Base-by-base conservation (phyloP, 345 rosid genomes). In the Excoecaria agallocha region DNA sequence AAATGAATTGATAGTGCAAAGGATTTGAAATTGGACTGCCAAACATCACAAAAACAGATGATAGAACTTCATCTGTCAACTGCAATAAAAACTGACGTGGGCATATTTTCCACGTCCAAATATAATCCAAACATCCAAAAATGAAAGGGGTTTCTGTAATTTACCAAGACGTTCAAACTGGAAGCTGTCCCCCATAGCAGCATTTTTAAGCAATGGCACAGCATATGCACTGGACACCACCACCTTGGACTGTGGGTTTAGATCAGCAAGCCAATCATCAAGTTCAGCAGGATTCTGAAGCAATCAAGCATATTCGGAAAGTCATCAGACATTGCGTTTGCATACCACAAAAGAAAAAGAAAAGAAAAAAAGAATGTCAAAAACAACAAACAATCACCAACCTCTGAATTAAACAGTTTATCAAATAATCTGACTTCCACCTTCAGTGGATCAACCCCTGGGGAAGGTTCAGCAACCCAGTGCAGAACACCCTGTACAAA, bases 101-200 rank as follows among this genome's bases (percentile, higher is more conserved):
- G 13, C 71, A 41, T 56, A 43, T 22, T 51, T 65, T 54, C 19
- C 20, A 51, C 55, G 60, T 58, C 50, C n/a, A 68, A 16, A 4
- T 49, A 63, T 64, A 25, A 30, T 20, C 75, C 70, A 65, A 41
- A 52, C 25, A 58, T 7, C 20, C 48, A 74, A 50, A 72, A n/a
- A 39, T 12, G 54, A 19, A 66, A 45, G 55, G 2, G 67, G 55
- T 38, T 68, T 69, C 22, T 0, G 16, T 19, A 64, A 74, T 74
- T 77, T 89, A 95, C 99, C 98, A 49, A 93, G 97, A 77, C 98
- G 85, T 82, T 95, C 97, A 50, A 95, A 95, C 79, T 95, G 98
- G 81, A 95, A 95, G 43, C 74, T 84, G 69, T 90, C 93, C 68
- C 91, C 93, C 3, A 85, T 77, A 43, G 83, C 84, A 73, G 98